Evolutionary conservation across 331 rosid genomes (phyloP), one percentile per base, ranked within the genome.

Genomic region (Prunus yedoensis): DNA sequence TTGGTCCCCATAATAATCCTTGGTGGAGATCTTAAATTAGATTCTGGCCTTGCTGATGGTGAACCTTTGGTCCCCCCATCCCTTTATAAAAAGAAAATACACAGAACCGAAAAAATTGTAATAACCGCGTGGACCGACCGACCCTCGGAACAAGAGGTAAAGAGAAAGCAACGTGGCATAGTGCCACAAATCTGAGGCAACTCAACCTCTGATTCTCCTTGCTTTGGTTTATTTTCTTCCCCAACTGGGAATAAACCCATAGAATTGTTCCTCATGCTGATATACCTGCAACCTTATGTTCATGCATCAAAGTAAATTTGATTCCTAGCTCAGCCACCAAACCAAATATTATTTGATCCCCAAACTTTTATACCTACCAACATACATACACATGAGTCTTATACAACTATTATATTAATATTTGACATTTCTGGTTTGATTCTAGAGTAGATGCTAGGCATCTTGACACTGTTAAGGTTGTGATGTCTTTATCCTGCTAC

Each of bases 221-320:
- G 12, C 63, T 53, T 51, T 17, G 35, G 17, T 28, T 69, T 18
- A 10, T 69, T 51, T 69, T 18, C 23, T 69, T 51, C 28, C 6
- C 46, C 59, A 53, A 1, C 1, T 54, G 12, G 49, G 51, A 54
- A 38, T 54, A 71, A 38, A 71, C 75, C 38, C 23, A 10, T 3
- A 27, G 41, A 38, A 56, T 21, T 71, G 53, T 71, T 71, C 75
- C 12, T 53, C 51, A 38, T 56, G 21, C 75, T 41, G 66, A 38
- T 38, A 25, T 43, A 15, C 41, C 43, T 8, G 53, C 52, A 4
- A 2, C 12, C 1, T 53, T 20, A 66, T 21, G 41, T 32, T 32
- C 64, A 18, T 52, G 51, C 64, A 32, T 69, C 15, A 46, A 18
- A 2, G 47, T 28, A 51, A 16, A 18, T 32, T 17, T 10, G 74